These are phyloP conservation scores for Mesostigma viride DNA, from an alignment of 139 green algal genomes.

Conservation along the genomic window DNA sequence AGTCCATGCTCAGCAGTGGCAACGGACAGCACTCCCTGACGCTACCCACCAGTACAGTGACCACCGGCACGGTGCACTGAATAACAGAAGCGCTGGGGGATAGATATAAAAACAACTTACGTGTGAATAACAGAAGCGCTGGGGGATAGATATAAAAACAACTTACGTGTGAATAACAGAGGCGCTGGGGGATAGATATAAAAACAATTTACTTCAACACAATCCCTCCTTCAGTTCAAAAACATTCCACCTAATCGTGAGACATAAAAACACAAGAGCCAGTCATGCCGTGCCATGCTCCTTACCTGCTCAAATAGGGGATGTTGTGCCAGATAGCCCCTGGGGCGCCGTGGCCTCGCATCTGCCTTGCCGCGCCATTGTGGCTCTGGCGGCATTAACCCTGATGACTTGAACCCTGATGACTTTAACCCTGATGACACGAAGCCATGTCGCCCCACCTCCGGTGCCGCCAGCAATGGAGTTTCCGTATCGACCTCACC, in stretches of 20 bases:
- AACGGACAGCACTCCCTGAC: too few relatives aligned
- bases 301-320: conserved; percentile 61
- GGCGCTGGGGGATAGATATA: neutral
- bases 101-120: too few relatives aligned
- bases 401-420: too few relatives aligned
- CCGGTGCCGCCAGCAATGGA: neutral
- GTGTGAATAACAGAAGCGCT: neutral
- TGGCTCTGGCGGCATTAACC: too few relatives aligned
- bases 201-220: neutral
- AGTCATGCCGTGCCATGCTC: too few relatives aligned
- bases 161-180: neutral
- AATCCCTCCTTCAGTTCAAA: neutral
- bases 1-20: too few relatives aligned
- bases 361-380: too few relatives aligned
- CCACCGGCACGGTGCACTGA: too few relatives aligned
- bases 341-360: neutral
- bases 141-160: neutral
- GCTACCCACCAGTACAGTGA: too few relatives aligned
- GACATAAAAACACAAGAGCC: neutral
- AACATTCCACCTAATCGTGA: neutral
- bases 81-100: too few relatives aligned
- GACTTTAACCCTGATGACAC: too few relatives aligned
- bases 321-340: conserved; percentile 83
- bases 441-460: neutral
- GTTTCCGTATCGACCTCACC: neutral